phyloP scores from a whole-genome alignment of 352 stramenopile genomes.

The Globisporangium cylindrosporum region DNA sequence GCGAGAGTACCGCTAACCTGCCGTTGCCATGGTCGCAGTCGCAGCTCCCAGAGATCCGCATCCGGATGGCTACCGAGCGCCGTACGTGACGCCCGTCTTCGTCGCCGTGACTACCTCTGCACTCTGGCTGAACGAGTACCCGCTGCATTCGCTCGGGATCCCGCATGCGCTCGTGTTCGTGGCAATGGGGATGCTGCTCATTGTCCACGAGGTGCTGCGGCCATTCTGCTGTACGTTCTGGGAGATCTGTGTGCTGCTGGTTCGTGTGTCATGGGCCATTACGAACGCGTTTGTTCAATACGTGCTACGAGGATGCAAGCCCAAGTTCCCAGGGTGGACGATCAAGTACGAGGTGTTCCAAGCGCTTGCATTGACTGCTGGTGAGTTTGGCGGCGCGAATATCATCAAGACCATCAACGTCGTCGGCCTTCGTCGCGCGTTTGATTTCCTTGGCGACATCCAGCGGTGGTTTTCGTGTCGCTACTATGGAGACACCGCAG shows the following conservation, averaged over 20 bases:
- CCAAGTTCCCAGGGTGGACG: conserved; percentile 27
- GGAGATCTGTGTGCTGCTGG: not conserved
- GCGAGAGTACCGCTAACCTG: not conserved
- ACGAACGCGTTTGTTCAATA: not conserved
- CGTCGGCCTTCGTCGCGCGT: conserved; percentile 9
- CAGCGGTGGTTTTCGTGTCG: conserved; percentile 21
- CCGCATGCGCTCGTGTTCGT: not conserved
- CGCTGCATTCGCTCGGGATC: not conserved
- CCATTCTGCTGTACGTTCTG: not conserved
- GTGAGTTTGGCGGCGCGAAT: conserved; percentile 15
- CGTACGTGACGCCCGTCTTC: not conserved
- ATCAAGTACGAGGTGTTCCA: conserved; percentile 31
- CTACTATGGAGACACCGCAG: conserved; percentile 9
- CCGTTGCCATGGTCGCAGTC: not conserved
- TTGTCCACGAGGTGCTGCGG: not conserved
- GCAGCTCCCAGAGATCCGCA: not conserved
- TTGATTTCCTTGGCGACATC: conserved; percentile 17
- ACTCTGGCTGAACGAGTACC: not conserved
- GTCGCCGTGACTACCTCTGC: not conserved
- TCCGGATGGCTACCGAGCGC: not conserved
- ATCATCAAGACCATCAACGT: not conserved
- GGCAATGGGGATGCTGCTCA: not conserved
- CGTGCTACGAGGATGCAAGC: conserved; percentile 1
- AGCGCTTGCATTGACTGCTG: conserved; percentile 17
- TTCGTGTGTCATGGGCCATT: not conserved